These are phyloP conservation scores for Isoetes engelmannii DNA, from an alignment of 83 land plant species.

Conservation along the genomic window DNA sequence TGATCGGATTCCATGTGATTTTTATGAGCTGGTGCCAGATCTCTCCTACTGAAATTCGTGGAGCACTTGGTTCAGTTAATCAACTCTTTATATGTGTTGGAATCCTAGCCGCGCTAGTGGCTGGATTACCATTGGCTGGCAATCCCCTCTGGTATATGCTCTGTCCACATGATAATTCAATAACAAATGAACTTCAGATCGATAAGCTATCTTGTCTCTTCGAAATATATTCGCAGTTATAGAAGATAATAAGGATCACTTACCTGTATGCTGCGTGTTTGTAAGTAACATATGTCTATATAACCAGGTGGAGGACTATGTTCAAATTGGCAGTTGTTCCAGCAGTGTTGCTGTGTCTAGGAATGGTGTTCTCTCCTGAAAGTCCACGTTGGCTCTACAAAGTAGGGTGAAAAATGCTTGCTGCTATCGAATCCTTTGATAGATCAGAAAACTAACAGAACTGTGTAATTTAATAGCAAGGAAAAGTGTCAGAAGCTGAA, in stretches of 20 bases:
- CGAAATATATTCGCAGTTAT: too few relatives aligned
- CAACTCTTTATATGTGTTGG: slow-evolving; percentile 93
- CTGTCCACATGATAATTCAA: background rate
- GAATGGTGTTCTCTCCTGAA: slow-evolving; percentile 61
- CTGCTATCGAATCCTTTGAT: background rate
- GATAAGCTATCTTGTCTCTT: background rate
- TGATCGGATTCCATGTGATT: background rate
- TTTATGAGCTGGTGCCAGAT: slow-evolving; percentile 39
- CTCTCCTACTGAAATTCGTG: slow-evolving; percentile 95
- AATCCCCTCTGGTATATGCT: slow-evolving; percentile 74
- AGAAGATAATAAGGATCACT: too few relatives aligned
- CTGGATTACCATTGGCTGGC: slow-evolving; percentile 91
- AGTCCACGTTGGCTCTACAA: slow-evolving; percentile 77
- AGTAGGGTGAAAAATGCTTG: slow-evolving; percentile 28
- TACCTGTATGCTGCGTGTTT: too few relatives aligned
- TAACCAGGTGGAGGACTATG: slow-evolving; percentile 64
- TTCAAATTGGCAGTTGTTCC: slow-evolving; percentile 52
- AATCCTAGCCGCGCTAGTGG: slow-evolving; percentile 83
- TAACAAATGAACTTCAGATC: background rate
- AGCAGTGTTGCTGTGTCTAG: slow-evolving; percentile 50
- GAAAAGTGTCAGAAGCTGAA: slow-evolving; percentile 47
- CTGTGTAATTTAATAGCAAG: slow-evolving; percentile 41
- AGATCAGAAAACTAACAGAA: background rate
- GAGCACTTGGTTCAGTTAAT: slow-evolving; percentile 87
- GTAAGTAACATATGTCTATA: background rate